Evolutionary conservation across 2,329 filamentous ascomycete species (phyloP).

Genomic region (Talaromyces sp.): DNA sequence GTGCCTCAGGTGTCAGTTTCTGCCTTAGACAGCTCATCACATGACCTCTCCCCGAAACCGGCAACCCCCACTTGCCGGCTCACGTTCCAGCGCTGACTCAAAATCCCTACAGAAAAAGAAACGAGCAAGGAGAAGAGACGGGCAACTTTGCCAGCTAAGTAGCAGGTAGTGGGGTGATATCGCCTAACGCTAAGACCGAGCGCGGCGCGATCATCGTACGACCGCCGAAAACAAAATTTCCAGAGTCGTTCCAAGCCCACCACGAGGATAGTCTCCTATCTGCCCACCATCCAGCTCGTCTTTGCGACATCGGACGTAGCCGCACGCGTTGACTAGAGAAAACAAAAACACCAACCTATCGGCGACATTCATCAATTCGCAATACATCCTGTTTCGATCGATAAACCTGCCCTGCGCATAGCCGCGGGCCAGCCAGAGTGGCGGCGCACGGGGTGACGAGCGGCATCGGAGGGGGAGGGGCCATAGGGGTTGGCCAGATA

Average conservation of each 20-base stretch:
- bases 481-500: conserved; percentile 23
- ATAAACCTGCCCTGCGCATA: conserved; percentile 12
- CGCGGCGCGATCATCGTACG: background rate
- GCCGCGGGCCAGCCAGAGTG: conserved; percentile 32
- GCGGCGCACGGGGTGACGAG: conserved; percentile 33
- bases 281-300: background rate
- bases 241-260: background rate
- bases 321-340: conserved; percentile 4
- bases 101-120: background rate
- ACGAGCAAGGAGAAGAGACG: background rate
- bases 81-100: background rate
- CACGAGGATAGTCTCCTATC: background rate
- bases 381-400: conserved; percentile 4
- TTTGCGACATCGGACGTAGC: conserved; percentile 19
- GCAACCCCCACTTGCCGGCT: conserved; percentile 8
- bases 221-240: background rate
- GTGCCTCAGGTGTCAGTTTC: conserved; percentile 4
- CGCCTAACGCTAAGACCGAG: background rate
- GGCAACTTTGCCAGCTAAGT: background rate
- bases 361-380: background rate
- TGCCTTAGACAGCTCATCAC: background rate
- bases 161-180: background rate
- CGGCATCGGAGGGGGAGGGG: conserved; percentile 36
- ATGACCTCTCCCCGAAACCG: conserved; percentile 14
- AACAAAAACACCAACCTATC: conserved; percentile 2